Conservation (phyloP, 148 eudicot genomes). For the Arbutus unedo region DNA sequence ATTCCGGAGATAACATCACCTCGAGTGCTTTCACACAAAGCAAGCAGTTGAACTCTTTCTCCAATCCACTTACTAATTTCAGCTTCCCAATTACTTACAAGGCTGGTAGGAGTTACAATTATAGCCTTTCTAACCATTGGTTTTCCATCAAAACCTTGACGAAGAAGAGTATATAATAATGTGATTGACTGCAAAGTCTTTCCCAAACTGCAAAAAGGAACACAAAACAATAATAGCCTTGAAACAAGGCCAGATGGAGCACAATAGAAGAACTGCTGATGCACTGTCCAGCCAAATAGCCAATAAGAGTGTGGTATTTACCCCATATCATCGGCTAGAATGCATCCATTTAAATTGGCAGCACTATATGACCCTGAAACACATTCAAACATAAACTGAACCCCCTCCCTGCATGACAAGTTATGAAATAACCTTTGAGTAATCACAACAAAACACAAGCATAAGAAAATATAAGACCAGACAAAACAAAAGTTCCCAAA, state of each 20-base stretch:
- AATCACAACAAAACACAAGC: not conserved
- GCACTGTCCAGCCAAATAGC: not conserved
- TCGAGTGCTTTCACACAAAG: slow-evolving; percentile 92
- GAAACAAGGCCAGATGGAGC: not conserved
- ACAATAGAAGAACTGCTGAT: not conserved
- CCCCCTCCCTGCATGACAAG: slow-evolving; percentile 82
- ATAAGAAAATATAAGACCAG: not conserved
- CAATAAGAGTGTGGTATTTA: slow-evolving; percentile 28
- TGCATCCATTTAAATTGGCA: slow-evolving; percentile 80
- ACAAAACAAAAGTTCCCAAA: not conserved
- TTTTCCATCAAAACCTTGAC: slow-evolving; percentile 91
- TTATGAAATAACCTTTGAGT: slow-evolving; percentile 16
- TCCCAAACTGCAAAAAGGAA: slow-evolving; percentile 64
- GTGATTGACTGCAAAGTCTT: slow-evolving; percentile 98
- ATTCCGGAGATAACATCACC: slow-evolving; percentile 79
- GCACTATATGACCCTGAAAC: slow-evolving; percentile 68
- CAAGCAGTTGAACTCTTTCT: slow-evolving; percentile 77
- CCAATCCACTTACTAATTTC: slow-evolving; percentile 97
- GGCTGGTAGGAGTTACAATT: slow-evolving; percentile 96
- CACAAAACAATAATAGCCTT: slow-evolving; percentile 1
- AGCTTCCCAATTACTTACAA: slow-evolving; percentile 99
- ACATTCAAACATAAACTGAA: slow-evolving; percentile 96
- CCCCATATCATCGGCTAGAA: slow-evolving; percentile 99
- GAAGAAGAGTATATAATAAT: slow-evolving; percentile 83
- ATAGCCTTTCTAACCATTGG: slow-evolving; percentile 92